These are phyloP conservation scores for Populus trichocarpa DNA, from an alignment of 441 rosid genomes.

Conservation along the genomic window DNA sequence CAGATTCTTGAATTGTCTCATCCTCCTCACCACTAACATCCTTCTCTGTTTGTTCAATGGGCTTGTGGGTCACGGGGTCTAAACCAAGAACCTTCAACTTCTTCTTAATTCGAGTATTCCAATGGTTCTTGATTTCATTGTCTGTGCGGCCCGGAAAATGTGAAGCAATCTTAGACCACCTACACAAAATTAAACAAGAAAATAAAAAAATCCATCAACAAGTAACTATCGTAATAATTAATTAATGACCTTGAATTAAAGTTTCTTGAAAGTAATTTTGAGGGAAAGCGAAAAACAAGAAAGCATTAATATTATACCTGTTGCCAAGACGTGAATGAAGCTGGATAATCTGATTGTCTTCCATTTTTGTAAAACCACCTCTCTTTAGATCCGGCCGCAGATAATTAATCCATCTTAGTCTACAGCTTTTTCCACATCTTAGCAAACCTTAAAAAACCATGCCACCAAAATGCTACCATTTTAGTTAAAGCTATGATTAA, in stretches of 20 bases:
- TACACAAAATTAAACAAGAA: constrained; percentile 12
- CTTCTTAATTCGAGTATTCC: constrained; percentile 92
- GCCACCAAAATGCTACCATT: neutral
- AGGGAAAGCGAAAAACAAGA: neutral
- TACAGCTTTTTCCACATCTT: constrained; percentile 90
- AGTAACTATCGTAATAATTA: no score
- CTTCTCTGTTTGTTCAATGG: constrained; percentile 23
- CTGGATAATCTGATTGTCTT: constrained; percentile 71
- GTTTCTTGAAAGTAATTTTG: neutral
- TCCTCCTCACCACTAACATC: constrained; percentile 11
- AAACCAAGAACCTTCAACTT: constrained; percentile 60
- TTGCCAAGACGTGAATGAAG: constrained; percentile 82
- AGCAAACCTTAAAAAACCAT: constrained; percentile 47
- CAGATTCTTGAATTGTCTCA: constrained; percentile 11
- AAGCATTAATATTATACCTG: constrained; percentile 25
- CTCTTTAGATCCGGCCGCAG: constrained; percentile 88
- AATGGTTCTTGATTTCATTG: constrained; percentile 88
- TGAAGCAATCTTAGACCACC: constrained; percentile 96
- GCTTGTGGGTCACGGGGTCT: constrained; percentile 61
- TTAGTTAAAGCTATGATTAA: neutral
- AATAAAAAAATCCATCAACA: neutral
- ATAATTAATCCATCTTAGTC: constrained; percentile 92
- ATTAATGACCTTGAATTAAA: neutral
- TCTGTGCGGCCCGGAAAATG: constrained; percentile 92
- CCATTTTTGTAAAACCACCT: constrained; percentile 68